These are phyloP conservation scores for Fraxinus quadrangulata DNA, from an alignment of 257 asterid species.

Conservation along the genomic window DNA sequence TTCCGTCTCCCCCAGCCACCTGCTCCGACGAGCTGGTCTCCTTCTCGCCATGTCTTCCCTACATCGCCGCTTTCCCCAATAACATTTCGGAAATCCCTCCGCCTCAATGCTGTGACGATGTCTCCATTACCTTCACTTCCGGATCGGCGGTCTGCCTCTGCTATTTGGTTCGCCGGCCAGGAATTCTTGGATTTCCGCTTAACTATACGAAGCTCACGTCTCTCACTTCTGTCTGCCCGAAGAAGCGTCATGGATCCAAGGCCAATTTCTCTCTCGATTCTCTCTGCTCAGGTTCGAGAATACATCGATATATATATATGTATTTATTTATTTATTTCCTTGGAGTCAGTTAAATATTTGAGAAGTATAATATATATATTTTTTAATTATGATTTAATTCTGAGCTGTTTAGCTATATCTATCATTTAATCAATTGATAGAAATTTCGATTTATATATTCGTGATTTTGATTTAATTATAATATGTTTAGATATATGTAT, in stretches of 20 bases:
- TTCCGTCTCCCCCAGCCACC: slow-evolving; percentile 33
- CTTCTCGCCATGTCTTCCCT: slow-evolving; percentile 74
- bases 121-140: slow-evolving; percentile 41
- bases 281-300: slow-evolving; percentile 63
- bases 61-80: slow-evolving; percentile 61
- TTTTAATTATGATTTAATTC: background rate
- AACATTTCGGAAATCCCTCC: slow-evolving; percentile 61
- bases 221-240: slow-evolving; percentile 58
- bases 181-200: slow-evolving; percentile 70
- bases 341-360: too few relatives aligned
- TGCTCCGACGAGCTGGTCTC: slow-evolving; percentile 68
- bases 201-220: slow-evolving; percentile 49
- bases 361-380: background rate
- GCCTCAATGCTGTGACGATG: slow-evolving; percentile 60
- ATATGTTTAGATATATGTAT: background rate
- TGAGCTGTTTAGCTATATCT: background rate
- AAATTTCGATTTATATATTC: background rate
- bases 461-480: background rate
- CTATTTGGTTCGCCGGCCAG: slow-evolving; percentile 58
- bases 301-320: background rate
- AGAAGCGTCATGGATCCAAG: slow-evolving; percentile 16
- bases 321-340: background rate
- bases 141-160: slow-evolving; percentile 65
- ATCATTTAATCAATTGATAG: background rate
- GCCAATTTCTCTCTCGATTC: slow-evolving; percentile 41